Conservation (phyloP, 1,284 basidiomycete genomes). For the Earliella scabrosa region DNA sequence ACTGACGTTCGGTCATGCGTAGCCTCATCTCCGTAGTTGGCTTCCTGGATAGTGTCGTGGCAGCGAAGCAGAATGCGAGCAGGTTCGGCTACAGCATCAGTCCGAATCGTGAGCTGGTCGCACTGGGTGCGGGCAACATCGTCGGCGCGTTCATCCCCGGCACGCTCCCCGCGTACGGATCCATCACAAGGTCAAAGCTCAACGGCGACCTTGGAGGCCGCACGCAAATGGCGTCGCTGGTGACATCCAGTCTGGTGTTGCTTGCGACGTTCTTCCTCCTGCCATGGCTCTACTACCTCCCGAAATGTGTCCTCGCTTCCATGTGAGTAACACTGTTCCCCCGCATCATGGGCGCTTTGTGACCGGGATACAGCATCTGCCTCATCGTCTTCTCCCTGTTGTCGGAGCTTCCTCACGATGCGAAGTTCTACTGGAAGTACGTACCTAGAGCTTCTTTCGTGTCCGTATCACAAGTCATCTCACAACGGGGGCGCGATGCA, state of each 20-base stretch:
- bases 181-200: slow-evolving; percentile 83
- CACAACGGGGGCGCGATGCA: neutral
- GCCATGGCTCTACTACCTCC: slow-evolving; percentile 76
- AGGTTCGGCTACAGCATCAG: slow-evolving; percentile 88
- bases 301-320: slow-evolving; percentile 81
- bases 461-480: slow-evolving; percentile 5
- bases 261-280: slow-evolving; percentile 88
- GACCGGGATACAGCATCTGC: slow-evolving; percentile 62
- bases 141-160: slow-evolving; percentile 82
- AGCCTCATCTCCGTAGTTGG: slow-evolving; percentile 80
- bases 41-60: slow-evolving; percentile 83
- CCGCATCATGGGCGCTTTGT: neutral
- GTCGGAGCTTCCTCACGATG: slow-evolving; percentile 86
- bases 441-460: slow-evolving; percentile 31
- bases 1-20: slow-evolving; percentile 15
- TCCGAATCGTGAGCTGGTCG: slow-evolving; percentile 91
- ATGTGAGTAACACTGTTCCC: slow-evolving; percentile 52
- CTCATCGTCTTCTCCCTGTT: slow-evolving; percentile 86
- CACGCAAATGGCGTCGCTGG: slow-evolving; percentile 86
- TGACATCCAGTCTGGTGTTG: slow-evolving; percentile 78
- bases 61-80: slow-evolving; percentile 85
- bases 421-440: slow-evolving; percentile 81
- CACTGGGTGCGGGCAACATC: slow-evolving; percentile 85
- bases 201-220: slow-evolving; percentile 87
- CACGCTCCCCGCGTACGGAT: slow-evolving; percentile 87